These are phyloP conservation scores for Lachnellula occidentalis DNA, from an alignment of 2,329 filamentous ascomycete genomes.

Conservation along the genomic window DNA sequence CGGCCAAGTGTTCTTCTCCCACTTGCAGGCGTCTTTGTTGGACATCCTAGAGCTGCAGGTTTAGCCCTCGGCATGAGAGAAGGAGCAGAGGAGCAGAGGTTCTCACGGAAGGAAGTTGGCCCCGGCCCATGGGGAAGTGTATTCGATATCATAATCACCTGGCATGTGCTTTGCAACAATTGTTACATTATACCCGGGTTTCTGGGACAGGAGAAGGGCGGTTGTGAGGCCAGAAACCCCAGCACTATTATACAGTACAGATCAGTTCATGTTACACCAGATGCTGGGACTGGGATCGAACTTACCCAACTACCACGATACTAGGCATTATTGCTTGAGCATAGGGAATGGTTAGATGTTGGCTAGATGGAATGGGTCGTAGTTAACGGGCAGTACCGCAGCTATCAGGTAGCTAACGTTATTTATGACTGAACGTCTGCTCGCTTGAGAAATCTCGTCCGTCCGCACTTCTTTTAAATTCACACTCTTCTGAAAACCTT, in stretches of 20 bases:
- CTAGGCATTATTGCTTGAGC: conserved; percentile 26
- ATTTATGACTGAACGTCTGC: no score
- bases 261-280: neutral
- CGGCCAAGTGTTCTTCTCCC: conserved; percentile 61
- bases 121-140: conserved; percentile 84
- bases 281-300: neutral
- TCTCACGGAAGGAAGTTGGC: conserved; percentile 71
- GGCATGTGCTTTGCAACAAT: conserved; percentile 86
- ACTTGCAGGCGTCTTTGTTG: conserved; percentile 35
- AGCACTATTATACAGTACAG: conserved; percentile 39
- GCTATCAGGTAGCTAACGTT: no score
- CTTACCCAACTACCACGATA: conserved; percentile 35
- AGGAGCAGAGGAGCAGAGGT: conserved; percentile 5
- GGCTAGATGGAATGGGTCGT: neutral
- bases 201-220: conserved; percentile 54
- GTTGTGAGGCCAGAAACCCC: conserved; percentile 63
- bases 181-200: conserved; percentile 54
- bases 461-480: no score
- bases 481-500: no score
- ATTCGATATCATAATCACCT: conserved; percentile 87
- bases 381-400: no score
- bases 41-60: conserved; percentile 13
- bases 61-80: conserved; percentile 25
- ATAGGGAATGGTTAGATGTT: neutral
- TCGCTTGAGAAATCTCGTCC: no score